These are phyloP conservation scores for Ogataea thermomethanolica DNA, from an alignment of 805 yeast genomes.

Conservation along the genomic window DNA sequence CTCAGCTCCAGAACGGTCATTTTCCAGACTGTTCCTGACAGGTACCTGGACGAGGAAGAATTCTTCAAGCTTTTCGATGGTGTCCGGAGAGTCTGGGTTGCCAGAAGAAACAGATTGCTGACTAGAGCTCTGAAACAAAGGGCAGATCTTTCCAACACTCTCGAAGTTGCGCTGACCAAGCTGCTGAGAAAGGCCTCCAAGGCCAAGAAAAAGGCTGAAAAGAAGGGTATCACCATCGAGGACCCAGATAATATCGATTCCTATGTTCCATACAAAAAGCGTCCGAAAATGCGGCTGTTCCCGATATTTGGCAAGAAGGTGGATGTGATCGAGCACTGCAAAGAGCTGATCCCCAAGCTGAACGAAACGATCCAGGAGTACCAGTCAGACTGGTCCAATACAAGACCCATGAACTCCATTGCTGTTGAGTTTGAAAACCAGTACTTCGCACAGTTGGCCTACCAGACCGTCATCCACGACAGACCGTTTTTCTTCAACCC, in stretches of 20 bases:
- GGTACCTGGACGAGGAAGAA: slow-evolving; percentile 66
- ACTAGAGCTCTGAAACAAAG: slow-evolving; percentile 57
- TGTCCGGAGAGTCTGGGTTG: slow-evolving; percentile 76
- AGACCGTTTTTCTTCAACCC: slow-evolving; percentile 62
- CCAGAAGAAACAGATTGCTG: slow-evolving; percentile 58
- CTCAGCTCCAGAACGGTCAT: slow-evolving; percentile 78
- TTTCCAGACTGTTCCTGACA: slow-evolving; percentile 79
- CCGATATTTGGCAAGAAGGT: slow-evolving; percentile 52
- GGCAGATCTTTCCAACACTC: slow-evolving; percentile 49
- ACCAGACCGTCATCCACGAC: slow-evolving; percentile 61
- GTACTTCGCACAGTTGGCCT: slow-evolving; percentile 70
- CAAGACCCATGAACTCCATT: slow-evolving; percentile 70
- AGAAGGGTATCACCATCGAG: slow-evolving; percentile 51
- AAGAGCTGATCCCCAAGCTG: slow-evolving; percentile 52
- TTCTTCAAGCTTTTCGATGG: slow-evolving; percentile 76
- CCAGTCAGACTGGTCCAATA: slow-evolving; percentile 47
- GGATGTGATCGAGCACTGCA: slow-evolving; percentile 58
- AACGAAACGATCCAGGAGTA: slow-evolving; percentile 53
- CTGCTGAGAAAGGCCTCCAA: slow-evolving; percentile 63
- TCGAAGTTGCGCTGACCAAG: slow-evolving; percentile 65
- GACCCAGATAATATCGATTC: slow-evolving; percentile 46
- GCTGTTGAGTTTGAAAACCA: slow-evolving; percentile 78
- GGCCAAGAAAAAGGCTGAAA: slow-evolving; percentile 58
- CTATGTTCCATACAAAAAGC: slow-evolving; percentile 61
- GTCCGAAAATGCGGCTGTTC: slow-evolving; percentile 53